These are phyloP conservation scores for Datura wrightii DNA, from an alignment of 257 asterid genomes.

Conservation along the genomic window DNA sequence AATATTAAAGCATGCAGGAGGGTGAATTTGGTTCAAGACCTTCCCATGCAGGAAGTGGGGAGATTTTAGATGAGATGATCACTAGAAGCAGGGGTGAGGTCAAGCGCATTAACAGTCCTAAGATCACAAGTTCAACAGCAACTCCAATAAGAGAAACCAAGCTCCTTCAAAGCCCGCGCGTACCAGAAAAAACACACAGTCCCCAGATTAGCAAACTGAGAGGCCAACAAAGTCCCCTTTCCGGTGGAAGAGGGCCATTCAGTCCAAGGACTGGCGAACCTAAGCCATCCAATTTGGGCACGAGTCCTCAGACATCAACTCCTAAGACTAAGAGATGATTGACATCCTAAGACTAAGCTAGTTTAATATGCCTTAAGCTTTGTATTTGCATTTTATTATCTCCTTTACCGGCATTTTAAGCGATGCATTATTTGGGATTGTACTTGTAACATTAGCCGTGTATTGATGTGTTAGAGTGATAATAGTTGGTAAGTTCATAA, in stretches of 20 bases:
- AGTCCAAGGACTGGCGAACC: constrained; percentile 64
- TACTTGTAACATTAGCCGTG: constrained; percentile 8
- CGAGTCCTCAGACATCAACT: constrained; percentile 49
- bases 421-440: background rate
- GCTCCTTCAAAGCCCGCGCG: constrained; percentile 66
- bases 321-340: constrained; percentile 32
- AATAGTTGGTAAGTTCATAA: constrained; percentile 23
- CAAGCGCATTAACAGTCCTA: constrained; percentile 66
- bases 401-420: constrained; percentile 21
- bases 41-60: constrained; percentile 65
- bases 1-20: constrained; percentile 51
- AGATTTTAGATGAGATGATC: constrained; percentile 73
- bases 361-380: constrained; percentile 13
- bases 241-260: constrained; percentile 45
- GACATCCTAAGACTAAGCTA: background rate
- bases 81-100: constrained; percentile 93
- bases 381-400: constrained; percentile 5
- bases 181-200: constrained; percentile 58
- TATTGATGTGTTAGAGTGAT: constrained; percentile 25
- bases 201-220: constrained; percentile 67
- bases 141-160: constrained; percentile 66
- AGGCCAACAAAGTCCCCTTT: constrained; percentile 48
- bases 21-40: constrained; percentile 60
- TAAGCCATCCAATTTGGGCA: constrained; percentile 60
- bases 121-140: constrained; percentile 60